Conservation (phyloP, 2,329 filamentous ascomycete species). For the Macrophomina phaseolina region DNA sequence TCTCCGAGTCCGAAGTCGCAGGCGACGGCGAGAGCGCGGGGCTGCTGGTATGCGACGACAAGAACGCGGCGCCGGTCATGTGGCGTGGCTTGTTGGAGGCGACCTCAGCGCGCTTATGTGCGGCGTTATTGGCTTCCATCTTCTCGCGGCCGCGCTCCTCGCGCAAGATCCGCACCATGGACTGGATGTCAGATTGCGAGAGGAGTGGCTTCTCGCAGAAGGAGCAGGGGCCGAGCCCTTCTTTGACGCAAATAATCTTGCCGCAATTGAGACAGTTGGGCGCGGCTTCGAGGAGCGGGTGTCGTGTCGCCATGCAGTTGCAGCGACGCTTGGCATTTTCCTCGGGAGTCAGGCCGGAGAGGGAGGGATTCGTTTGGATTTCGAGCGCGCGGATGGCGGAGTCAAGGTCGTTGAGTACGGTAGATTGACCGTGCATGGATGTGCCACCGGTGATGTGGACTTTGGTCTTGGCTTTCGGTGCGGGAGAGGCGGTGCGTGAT, state of each 20-base stretch:
- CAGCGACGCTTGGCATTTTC: conserved; percentile 70
- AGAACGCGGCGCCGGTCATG: conserved; percentile 35
- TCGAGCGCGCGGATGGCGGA: conserved; percentile 89
- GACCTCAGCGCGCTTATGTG: conserved; percentile 70
- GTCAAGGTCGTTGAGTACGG: conserved; percentile 69
- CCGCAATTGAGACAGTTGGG: conserved; percentile 93
- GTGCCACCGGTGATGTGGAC: conserved; percentile 76
- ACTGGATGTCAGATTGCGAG: conserved; percentile 74
- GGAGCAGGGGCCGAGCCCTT: conserved; percentile 92
- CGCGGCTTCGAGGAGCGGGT: conserved; percentile 86
- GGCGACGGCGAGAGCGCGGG: conserved; percentile 40
- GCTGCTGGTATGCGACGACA: neutral
- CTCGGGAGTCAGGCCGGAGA: conserved; percentile 55
- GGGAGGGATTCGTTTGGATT: conserved; percentile 84
- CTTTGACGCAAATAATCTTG: conserved; percentile 93
- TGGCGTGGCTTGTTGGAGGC: conserved; percentile 52
- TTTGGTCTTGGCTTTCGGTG: conserved; percentile 62
- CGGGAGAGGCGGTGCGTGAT: conserved; percentile 57
- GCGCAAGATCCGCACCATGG: conserved; percentile 81
- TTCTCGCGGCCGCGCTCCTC: conserved; percentile 87
- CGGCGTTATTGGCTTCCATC: conserved; percentile 78
- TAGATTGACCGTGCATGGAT: conserved; percentile 81
- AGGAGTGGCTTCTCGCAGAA: conserved; percentile 82
- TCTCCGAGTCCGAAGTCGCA: conserved; percentile 49
- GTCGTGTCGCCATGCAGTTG: conserved; percentile 84